A percentile compares a stretch with the other conserved stretches of the same genome.
phyloP scores from a whole-genome alignment of 1,284 basidiomycete genomes.

The Meira miltonrushii region DNA sequence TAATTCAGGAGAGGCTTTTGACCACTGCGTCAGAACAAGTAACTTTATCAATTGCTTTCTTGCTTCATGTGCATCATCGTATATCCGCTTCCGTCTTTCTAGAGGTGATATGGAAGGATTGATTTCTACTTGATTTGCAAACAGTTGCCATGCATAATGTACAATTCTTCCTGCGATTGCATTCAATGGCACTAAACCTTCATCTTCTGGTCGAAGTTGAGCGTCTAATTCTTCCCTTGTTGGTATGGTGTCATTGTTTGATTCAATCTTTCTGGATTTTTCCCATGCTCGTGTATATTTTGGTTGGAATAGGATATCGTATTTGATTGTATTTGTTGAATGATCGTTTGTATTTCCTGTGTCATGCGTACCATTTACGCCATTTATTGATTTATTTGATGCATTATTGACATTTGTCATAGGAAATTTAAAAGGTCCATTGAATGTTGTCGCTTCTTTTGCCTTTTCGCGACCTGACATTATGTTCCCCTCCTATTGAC shows the following conservation, averaged over 20 bases:
- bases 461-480: no score
- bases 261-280: slow-evolving; percentile 6
- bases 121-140: slow-evolving; percentile 13
- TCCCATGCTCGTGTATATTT: slow-evolving; percentile 6
- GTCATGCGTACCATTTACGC: no score
- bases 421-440: no score
- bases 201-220: slow-evolving; percentile 6
- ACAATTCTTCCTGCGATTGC: slow-evolving; percentile 8
- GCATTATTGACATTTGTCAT: no score
- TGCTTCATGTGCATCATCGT: slow-evolving; percentile 78
- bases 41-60: slow-evolving; percentile 85
- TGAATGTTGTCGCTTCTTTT: no score
- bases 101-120: slow-evolving; percentile 75
- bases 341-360: no score
- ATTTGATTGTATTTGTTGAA: no score
- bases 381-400: no score
- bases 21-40: slow-evolving; percentile 56
- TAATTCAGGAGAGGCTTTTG: slow-evolving; percentile 21
- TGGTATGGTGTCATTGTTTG: neutral
- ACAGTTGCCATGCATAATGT: slow-evolving; percentile 7
- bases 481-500: no score
- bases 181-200: slow-evolving; percentile 2
- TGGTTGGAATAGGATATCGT: neutral
- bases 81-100: slow-evolving; percentile 73
- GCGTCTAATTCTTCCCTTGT: slow-evolving; percentile 6